Evolutionary conservation across 1,139 yeast genomes (phyloP).

Genomic region (Hyphopichia fennica): DNA sequence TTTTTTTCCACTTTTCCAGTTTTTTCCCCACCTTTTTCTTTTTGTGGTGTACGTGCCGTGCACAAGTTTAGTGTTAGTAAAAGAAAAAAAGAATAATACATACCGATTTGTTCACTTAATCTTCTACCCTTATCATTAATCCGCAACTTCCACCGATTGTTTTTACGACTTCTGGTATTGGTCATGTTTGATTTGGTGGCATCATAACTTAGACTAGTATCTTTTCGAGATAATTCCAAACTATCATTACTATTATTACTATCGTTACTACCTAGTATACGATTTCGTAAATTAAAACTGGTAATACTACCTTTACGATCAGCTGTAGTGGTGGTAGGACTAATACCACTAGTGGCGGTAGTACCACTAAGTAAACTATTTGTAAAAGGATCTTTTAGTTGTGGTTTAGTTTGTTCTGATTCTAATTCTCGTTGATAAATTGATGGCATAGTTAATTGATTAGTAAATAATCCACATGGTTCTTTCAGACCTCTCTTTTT

Average conservation of each 20-base stretch:
- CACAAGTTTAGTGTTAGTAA: no score
- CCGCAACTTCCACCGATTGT: conserved; percentile 16
- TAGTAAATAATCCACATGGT: neutral
- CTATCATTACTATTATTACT: conserved; percentile 2
- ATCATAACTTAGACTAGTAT: conserved; percentile 25
- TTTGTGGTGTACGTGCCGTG: no score
- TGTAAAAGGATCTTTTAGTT: neutral
- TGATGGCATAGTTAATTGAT: neutral
- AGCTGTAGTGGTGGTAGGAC: no score
- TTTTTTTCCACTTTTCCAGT: no score
- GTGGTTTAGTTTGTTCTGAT: no score
- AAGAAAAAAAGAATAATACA: conserved; percentile 22
- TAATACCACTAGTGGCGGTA: neutral
- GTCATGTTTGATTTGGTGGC: conserved; percentile 36
- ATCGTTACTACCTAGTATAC: neutral
- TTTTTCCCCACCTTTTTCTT: no score
- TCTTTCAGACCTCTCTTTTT: conserved; percentile 1
- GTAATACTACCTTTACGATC: no score
- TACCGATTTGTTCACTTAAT: conserved; percentile 37
- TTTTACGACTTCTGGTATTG: conserved; percentile 10
- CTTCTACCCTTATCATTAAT: conserved; percentile 19
- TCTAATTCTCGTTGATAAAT: neutral
- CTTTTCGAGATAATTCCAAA: neutral
- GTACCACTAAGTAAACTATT: no score
- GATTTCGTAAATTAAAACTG: no score